phyloP scores from a whole-genome alignment of 129 eudicot genomes.

The Saposhnikovia divaricata region DNA sequence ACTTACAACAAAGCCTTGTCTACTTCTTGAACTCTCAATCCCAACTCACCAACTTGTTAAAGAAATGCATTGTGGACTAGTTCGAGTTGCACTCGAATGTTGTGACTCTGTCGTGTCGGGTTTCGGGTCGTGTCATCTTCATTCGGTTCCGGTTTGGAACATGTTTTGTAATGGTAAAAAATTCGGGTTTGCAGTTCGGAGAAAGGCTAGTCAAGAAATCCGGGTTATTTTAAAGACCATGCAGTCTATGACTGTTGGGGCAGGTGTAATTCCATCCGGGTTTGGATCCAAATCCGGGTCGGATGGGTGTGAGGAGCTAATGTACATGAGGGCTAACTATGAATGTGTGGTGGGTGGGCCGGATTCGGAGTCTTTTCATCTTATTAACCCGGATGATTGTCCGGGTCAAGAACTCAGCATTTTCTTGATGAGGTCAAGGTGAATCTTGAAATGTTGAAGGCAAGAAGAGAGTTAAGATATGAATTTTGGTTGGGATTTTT shows the following conservation, averaged over 20 bases:
- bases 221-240: constrained; percentile 52
- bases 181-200: constrained; percentile 70
- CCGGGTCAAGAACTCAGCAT: constrained; percentile 85
- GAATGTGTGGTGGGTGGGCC: constrained; percentile 82
- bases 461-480: no score
- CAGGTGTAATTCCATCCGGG: constrained; percentile 74
- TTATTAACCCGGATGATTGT: constrained; percentile 75
- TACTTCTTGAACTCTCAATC: constrained; percentile 85
- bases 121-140: constrained; percentile 55
- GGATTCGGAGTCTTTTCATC: constrained; percentile 80
- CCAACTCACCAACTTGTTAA: constrained; percentile 65
- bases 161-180: constrained; percentile 75
- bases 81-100: constrained; percentile 74
- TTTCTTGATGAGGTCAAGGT: constrained; percentile 76
- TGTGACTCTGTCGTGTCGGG: constrained; percentile 41
- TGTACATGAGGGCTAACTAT: constrained; percentile 93
- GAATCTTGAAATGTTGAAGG: neutral
- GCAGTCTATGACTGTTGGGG: constrained; percentile 74
- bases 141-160: constrained; percentile 70
- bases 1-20: constrained; percentile 44
- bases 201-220: constrained; percentile 45
- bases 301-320: constrained; percentile 39
- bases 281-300: constrained; percentile 30
- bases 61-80: constrained; percentile 70
- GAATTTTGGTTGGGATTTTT: neutral